Percentiles rank a stretch among this genome's conserved stretches.
Evolutionary conservation across 352 stramenopile species (phyloP).

Genomic region (Phytophthora capsici): DNA sequence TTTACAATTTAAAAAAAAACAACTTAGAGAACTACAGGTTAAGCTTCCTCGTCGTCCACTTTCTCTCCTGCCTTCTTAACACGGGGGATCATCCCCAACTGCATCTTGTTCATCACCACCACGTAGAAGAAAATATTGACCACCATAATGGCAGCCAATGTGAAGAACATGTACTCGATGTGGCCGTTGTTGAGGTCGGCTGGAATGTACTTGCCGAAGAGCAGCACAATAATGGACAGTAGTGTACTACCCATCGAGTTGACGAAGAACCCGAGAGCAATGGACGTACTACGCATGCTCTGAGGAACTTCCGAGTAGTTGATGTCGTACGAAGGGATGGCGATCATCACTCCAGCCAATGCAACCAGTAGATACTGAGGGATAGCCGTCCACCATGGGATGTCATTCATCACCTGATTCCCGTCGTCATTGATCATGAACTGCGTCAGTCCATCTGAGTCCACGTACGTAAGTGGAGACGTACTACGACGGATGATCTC

Average conservation of each 20-base stretch:
- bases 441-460: constrained; percentile 23
- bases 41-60: constrained; percentile 6
- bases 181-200: constrained; percentile 31
- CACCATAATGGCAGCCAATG: constrained; percentile 39
- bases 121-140: constrained; percentile 42
- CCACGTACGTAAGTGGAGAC: constrained; percentile 25
- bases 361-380: constrained; percentile 52
- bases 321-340: constrained; percentile 50
- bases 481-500: constrained; percentile 41
- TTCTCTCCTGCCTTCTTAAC: constrained; percentile 10
- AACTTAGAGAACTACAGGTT: constrained; percentile 10
- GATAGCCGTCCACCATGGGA: constrained; percentile 39
- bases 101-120: constrained; percentile 43
- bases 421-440: constrained; percentile 42
- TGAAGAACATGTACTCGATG: constrained; percentile 56
- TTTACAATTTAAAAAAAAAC: not conserved
- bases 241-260: constrained; percentile 60
- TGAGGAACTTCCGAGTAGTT: constrained; percentile 51
- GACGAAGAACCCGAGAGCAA: constrained; percentile 50
- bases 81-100: constrained; percentile 35
- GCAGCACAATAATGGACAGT: constrained; percentile 65
- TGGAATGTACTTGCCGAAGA: constrained; percentile 63
- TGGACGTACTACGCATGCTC: constrained; percentile 43
- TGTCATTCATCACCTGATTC: constrained; percentile 28
- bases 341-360: constrained; percentile 47